Evolutionary conservation across 805 yeast genomes (phyloP).

Genomic region (Schwanniomyces occidentalis): DNA sequence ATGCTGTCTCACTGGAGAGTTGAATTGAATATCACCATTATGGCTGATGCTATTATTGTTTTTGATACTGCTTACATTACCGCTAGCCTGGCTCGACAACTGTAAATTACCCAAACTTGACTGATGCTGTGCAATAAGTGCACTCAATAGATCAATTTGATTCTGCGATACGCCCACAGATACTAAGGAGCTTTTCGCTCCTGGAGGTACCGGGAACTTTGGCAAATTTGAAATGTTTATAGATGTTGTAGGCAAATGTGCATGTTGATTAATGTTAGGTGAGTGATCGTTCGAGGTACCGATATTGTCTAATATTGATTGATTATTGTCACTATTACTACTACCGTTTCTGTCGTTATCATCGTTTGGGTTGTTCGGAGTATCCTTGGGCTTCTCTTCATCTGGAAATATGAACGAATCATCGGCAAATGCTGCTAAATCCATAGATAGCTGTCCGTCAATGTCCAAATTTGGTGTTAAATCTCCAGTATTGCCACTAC

Average conservation of each 20-base stretch:
- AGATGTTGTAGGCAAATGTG: no score
- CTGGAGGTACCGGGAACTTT: conserved; percentile 68
- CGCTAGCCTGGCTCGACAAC: not conserved
- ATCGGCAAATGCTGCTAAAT: conserved; percentile 80
- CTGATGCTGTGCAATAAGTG: conserved; percentile 71
- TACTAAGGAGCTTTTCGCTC: conserved; percentile 62
- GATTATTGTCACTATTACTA: conserved; percentile 2
- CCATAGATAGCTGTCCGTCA: conserved; percentile 47
- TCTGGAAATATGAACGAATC: conserved; percentile 80
- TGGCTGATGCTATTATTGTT: not conserved
- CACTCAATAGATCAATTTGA: conserved; percentile 73
- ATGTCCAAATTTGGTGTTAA: conserved; percentile 42
- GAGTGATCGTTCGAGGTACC: no score
- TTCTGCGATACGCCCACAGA: conserved; percentile 67
- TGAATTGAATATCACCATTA: not conserved
- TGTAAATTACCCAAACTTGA: conserved; percentile 2
- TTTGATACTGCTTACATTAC: not conserved
- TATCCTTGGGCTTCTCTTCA: conserved; percentile 63
- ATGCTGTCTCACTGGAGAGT: conserved; percentile 15
- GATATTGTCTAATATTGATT: no score
- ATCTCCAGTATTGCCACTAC: conserved; percentile 19
- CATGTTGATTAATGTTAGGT: no score
- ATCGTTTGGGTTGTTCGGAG: conserved; percentile 5
- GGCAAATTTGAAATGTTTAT: conserved; percentile 50
- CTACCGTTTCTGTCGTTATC: conserved; percentile 2